These are phyloP conservation scores for Solanum rostratum DNA, from an alignment of 257 asterid species.

Conservation along the genomic window DNA sequence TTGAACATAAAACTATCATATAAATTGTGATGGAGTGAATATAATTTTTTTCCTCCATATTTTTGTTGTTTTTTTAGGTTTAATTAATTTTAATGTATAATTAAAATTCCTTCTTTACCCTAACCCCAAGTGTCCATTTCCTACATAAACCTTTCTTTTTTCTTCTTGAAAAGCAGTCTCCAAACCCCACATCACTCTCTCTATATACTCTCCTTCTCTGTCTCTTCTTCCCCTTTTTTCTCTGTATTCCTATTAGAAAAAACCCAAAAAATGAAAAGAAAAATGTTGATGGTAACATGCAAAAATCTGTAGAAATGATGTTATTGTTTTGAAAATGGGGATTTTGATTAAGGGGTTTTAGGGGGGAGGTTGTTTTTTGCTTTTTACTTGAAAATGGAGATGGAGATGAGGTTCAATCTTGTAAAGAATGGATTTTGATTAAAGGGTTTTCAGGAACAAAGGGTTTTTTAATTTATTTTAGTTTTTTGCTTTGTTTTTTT, in stretches of 20 bases:
- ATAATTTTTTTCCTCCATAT: neutral
- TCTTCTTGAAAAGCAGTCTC: slow-evolving; percentile 23
- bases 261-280: neutral
- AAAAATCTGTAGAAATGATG: neutral
- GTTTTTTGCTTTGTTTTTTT: neutral
- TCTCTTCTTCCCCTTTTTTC: slow-evolving; percentile 1
- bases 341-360: slow-evolving; percentile 1
- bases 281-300: neutral
- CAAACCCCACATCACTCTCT: slow-evolving; percentile 12
- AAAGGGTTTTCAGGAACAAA: neutral
- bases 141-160: slow-evolving; percentile 34
- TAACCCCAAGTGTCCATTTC: slow-evolving; percentile 35
- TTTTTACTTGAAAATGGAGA: neutral
- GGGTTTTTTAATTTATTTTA: neutral
- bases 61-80: neutral
- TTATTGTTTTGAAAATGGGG: neutral
- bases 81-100: neutral
- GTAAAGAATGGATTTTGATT: neutral
- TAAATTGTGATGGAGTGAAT: neutral
- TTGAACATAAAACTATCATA: neutral
- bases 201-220: slow-evolving; percentile 7
- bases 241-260: neutral
- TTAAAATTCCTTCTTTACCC: slow-evolving; percentile 36
- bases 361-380: neutral
- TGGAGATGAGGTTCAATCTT: neutral